A percentile compares a stretch with the other conserved stretches of the same genome.
These are phyloP conservation scores for Colletotrichum melonis DNA, from an alignment of 2,329 filamentous ascomycete genomes.

Conservation along the genomic window DNA sequence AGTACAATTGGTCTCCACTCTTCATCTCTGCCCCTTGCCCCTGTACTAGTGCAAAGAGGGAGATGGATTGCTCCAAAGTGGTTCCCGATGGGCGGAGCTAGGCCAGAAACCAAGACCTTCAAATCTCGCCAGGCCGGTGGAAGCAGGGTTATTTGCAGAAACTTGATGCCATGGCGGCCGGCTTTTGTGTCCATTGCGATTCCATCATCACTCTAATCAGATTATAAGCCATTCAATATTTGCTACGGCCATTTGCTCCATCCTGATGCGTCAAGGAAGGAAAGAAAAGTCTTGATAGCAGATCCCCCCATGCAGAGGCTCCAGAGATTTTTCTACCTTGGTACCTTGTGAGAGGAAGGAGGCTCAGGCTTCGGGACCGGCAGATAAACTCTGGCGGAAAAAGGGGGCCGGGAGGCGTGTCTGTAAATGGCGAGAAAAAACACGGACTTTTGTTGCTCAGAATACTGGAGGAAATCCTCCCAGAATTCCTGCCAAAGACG, in stretches of 20 bases:
- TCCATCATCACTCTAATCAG: constrained; percentile 13
- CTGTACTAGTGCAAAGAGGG: constrained; percentile 26
- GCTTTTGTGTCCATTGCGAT: constrained; percentile 3
- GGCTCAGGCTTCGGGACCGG: constrained; percentile 10
- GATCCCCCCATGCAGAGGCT: neutral
- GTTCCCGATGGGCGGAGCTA: constrained; percentile 33
- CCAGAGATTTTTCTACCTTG: no score
- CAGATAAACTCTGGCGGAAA: constrained; percentile 4
- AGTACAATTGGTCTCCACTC: neutral
- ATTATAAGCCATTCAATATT: neutral
- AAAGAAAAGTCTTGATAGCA: neutral
- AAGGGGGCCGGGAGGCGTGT: constrained; percentile 4
- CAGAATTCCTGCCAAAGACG: neutral
- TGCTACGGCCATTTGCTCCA: neutral
- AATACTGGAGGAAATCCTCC: neutral
- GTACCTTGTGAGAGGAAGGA: no score
- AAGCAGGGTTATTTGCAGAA: constrained; percentile 21
- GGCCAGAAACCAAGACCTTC: constrained; percentile 40
- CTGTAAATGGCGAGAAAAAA: neutral
- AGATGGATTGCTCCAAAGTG: constrained; percentile 33
- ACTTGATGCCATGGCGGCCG: constrained; percentile 17
- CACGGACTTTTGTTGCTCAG: neutral
- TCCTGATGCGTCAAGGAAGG: neutral
- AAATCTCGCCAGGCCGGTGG: constrained; percentile 41
- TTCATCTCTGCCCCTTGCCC: constrained; percentile 31